A percentile compares a stretch with the other conserved stretches of the same genome.
Conservation (phyloP, 2,329 filamentous ascomycete species). For the Amesomyces nigricolor region DNA sequence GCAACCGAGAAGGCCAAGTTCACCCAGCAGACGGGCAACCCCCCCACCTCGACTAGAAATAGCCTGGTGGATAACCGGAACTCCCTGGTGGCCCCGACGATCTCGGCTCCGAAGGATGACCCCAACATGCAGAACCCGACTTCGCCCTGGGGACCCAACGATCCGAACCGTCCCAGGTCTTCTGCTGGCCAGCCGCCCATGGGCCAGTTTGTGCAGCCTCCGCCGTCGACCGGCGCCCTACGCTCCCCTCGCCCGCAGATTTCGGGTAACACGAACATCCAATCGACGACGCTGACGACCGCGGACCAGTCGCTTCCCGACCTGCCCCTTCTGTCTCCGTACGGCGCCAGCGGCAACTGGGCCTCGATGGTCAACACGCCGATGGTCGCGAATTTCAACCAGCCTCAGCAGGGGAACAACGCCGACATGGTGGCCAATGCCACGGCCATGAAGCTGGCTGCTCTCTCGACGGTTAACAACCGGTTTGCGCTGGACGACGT, state of each 20-base stretch:
- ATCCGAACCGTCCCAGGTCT: slow-evolving; percentile 65
- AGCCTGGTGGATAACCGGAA: slow-evolving; percentile 73
- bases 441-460: slow-evolving; percentile 97
- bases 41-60: slow-evolving; percentile 87
- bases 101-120: slow-evolving; percentile 65
- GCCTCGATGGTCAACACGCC: slow-evolving; percentile 98
- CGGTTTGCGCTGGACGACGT: slow-evolving; percentile 95
- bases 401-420: slow-evolving; percentile 50
- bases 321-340: slow-evolving; percentile 81
- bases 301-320: slow-evolving; percentile 64
- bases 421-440: slow-evolving; percentile 98
- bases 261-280: slow-evolving; percentile 63
- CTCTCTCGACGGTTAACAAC: slow-evolving; percentile 96
- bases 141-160: slow-evolving; percentile 69
- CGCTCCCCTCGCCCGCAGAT: slow-evolving; percentile 74
- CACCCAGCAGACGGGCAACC: slow-evolving; percentile 87
- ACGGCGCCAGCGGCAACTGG: slow-evolving; percentile 83
- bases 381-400: slow-evolving; percentile 80
- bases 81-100: slow-evolving; percentile 68
- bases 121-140: slow-evolving; percentile 60
- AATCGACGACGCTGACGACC: slow-evolving; percentile 75
- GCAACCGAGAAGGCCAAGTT: slow-evolving; percentile 97
- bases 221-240: slow-evolving; percentile 64
- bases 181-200: slow-evolving; percentile 75
- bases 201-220: slow-evolving; percentile 90